These are phyloP conservation scores for Ophiostoma perfectum DNA, from an alignment of 2,329 filamentous ascomycete species.

Conservation along the genomic window DNA sequence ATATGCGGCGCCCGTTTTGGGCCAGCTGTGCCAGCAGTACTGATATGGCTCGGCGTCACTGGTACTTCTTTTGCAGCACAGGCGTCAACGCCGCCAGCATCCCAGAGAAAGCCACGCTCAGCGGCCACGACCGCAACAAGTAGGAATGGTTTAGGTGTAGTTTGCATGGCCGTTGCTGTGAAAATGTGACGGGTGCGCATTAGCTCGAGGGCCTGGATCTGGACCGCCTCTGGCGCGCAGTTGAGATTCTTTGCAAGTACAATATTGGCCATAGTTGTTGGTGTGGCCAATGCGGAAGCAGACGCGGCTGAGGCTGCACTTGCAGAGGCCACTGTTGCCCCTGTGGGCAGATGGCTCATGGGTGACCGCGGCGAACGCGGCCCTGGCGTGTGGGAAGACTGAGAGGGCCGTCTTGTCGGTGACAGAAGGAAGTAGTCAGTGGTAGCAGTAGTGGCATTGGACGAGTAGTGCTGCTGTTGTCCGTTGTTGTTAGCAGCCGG, in stretches of 20 bases:
- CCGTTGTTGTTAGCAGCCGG: not conserved
- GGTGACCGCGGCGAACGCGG: conserved; percentile 11
- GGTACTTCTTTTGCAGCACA: not conserved
- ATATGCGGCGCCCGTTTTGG: conserved; percentile 40
- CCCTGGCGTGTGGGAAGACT: not conserved
- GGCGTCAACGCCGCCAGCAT: not conserved
- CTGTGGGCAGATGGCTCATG: not conserved
- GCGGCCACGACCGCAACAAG: conserved; percentile 67
- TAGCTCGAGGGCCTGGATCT: conserved; percentile 74
- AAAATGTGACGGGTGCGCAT: conserved; percentile 74
- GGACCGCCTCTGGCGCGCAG: conserved; percentile 64
- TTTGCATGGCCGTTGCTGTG: conserved; percentile 66
- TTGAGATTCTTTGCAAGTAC: conserved; percentile 79
- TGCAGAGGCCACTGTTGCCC: not conserved
- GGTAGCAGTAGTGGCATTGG: not conserved
- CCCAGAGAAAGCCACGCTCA: conserved; percentile 37
- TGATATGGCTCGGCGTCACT: not conserved
- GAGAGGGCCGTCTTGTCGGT: conserved; percentile 13
- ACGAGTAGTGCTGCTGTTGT: conserved; percentile 20
- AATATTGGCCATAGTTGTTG: conserved; percentile 64
- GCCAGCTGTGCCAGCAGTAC: conserved; percentile 4
- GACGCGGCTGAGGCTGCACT: conserved; percentile 5
- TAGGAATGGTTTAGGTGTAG: conserved; percentile 71
- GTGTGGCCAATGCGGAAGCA: conserved; percentile 26
- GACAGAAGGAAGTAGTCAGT: conserved; percentile 29